Conservation (phyloP, 1,139 yeast species). For the Saccharomyces hybrid region DNA sequence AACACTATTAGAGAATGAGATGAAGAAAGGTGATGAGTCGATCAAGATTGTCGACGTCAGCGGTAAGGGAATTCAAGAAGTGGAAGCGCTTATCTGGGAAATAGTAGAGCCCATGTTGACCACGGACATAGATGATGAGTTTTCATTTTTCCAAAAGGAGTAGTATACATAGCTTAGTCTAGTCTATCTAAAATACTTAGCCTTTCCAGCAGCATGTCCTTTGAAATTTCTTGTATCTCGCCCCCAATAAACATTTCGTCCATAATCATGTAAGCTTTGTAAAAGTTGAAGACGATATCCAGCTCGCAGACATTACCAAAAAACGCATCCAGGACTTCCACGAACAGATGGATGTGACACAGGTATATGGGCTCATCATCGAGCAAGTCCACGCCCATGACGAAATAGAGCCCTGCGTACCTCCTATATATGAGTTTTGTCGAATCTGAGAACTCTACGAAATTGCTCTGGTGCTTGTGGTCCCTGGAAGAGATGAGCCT, state of each 20-base stretch:
- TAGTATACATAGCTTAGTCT: slow-evolving; percentile 25
- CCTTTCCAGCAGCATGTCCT: slow-evolving; percentile 47
- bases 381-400: slow-evolving; percentile 62
- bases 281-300: slow-evolving; percentile 77
- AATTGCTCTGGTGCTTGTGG: slow-evolving; percentile 72
- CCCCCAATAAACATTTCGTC: slow-evolving; percentile 78
- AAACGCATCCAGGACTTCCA: slow-evolving; percentile 78
- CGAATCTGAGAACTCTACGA: slow-evolving; percentile 61
- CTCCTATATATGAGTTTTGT: slow-evolving; percentile 75
- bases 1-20: slow-evolving; percentile 36
- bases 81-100: slow-evolving; percentile 27
- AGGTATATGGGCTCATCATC: slow-evolving; percentile 73
- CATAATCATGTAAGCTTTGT: slow-evolving; percentile 59
- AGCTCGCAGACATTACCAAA: slow-evolving; percentile 91
- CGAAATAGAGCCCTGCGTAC: slow-evolving; percentile 86
- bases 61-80: slow-evolving; percentile 49
- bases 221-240: slow-evolving; percentile 68
- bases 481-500: slow-evolving; percentile 75
- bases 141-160: slow-evolving; percentile 7
- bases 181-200: slow-evolving; percentile 43
- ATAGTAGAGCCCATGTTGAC: slow-evolving; percentile 3
- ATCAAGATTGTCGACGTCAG: slow-evolving; percentile 55
- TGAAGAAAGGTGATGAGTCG: slow-evolving; percentile 10
- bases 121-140: background rate
- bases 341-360: slow-evolving; percentile 81